A percentile compares a stretch with the other conserved stretches of the same genome.
Conservation (phyloP, 352 stramenopile genomes). For the Globisporangium recalcitrans region DNA sequence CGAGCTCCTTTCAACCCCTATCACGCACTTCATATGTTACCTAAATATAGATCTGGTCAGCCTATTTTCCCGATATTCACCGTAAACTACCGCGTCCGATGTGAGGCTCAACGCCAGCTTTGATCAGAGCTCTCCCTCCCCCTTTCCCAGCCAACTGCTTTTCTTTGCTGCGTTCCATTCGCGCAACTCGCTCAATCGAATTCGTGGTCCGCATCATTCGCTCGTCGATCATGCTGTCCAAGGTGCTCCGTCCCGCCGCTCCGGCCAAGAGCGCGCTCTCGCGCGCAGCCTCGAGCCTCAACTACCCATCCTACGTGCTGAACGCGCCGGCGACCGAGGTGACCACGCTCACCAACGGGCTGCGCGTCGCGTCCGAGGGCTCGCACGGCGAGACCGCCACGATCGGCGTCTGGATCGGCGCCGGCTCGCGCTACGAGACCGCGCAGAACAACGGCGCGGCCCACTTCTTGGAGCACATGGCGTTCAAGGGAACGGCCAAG, state of each 20-base stretch:
- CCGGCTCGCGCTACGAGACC: slow-evolving; percentile 97
- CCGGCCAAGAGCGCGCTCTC: slow-evolving; percentile 30
- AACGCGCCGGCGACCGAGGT: slow-evolving; percentile 95
- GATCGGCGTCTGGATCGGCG: slow-evolving; percentile 97
- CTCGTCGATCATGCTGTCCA: slow-evolving; percentile 51
- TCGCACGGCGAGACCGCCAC: slow-evolving; percentile 97
- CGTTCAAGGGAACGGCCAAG: slow-evolving; percentile 98
- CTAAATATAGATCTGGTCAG: not conserved
- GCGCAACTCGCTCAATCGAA: slow-evolving; percentile 15
- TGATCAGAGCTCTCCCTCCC: not conserved
- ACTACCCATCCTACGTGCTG: slow-evolving; percentile 86
- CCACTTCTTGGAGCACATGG: slow-evolving; percentile 99
- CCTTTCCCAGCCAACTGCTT: slow-evolving; percentile 8
- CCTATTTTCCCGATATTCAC: not conserved
- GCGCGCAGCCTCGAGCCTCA: slow-evolving; percentile 62
- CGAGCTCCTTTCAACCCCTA: too few relatives aligned
- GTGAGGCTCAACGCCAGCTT: slow-evolving; percentile 9
- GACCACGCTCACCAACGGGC: slow-evolving; percentile 93
- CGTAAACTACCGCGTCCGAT: not conserved
- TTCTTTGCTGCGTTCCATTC: slow-evolving; percentile 8
- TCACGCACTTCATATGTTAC: not conserved
- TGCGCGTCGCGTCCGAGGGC: slow-evolving; percentile 97
- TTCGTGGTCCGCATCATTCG: slow-evolving; percentile 17
- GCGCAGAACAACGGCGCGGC: slow-evolving; percentile 97
- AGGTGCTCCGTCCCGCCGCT: slow-evolving; percentile 47